Base-by-base conservation (phyloP, 352 stramenopile genomes). In the Pythium pectinolyticum region DNA sequence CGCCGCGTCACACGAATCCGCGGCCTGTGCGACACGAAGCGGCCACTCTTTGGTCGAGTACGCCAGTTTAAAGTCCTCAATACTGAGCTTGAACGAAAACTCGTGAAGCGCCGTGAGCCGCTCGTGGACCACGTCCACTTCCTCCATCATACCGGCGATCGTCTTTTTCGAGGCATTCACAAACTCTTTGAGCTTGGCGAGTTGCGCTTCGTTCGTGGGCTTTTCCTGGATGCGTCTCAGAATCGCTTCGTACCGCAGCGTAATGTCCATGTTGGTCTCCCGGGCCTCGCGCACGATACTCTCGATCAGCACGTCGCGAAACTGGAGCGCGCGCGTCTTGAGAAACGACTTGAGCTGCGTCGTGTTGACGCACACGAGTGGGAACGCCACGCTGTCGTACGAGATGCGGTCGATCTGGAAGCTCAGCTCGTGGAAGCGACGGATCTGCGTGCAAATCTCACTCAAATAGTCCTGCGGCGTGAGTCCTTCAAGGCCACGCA, bases 41-140 rank as follows among this genome's bases (percentile, higher is more conserved):
- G 85, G 87, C 87, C 87, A 94, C 45, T 94, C 89, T 57, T 97
- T 97, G 2, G 89, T 97, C 11, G 80, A 86, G 54, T 94, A 94
- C 12, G 90, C 90, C 12, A 98, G 69, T 19, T 77, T 78, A 47
- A 97, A 95, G 67, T 98, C 92, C 32, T 97, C 92, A 17, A 83
- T 66, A 1, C 81, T 88, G n/a, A 97, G 77, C 15, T 85, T 90
- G 70, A 95, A 82, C 17, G 72, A 81, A 53, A 97, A 97, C 57
- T 96, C 87, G 39, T 82, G 69, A 31, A 97, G 68, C 10, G 82
- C 75, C 41, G 82, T 73, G 1, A 98, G 73, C 0, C 79, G 75
- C 15, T 69, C 67, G 64, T 97, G 89, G 39, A 97, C 85, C 15
- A 70, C 66, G 6, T 78, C 76, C 19, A 95, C 88, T 53, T 97